Conservation (phyloP, 2,329 filamentous ascomycete species). For the Ambrosiella cleistominuta region DNA sequence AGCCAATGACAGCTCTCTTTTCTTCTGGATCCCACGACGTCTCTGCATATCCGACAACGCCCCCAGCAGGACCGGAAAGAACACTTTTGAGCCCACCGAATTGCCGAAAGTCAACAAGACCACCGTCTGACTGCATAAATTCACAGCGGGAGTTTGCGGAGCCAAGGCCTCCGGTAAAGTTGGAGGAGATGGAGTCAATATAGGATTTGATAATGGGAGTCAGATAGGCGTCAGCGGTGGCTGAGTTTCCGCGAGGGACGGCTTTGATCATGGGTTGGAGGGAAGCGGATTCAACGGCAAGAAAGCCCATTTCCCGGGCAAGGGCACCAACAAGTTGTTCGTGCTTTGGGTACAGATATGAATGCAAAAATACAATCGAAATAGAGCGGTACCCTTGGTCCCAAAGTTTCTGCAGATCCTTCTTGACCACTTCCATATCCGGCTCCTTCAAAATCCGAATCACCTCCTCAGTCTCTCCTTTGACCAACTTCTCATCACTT, state of each 20-base stretch:
- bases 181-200: slow-evolving; percentile 23
- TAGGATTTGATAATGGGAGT: slow-evolving; percentile 26
- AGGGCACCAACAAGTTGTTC: slow-evolving; percentile 61
- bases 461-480: slow-evolving; percentile 49
- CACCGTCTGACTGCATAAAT: slow-evolving; percentile 85
- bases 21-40: slow-evolving; percentile 77
- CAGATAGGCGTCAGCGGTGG: slow-evolving; percentile 27
- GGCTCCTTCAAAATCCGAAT: slow-evolving; percentile 48
- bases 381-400: slow-evolving; percentile 57
- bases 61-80: slow-evolving; percentile 77
- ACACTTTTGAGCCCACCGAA: slow-evolving; percentile 79
- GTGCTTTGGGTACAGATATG: slow-evolving; percentile 78
- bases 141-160: slow-evolving; percentile 75
- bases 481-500: slow-evolving; percentile 57
- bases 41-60: slow-evolving; percentile 80
- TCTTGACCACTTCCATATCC: slow-evolving; percentile 32
- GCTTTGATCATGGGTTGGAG: slow-evolving; percentile 27
- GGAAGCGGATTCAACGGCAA: slow-evolving; percentile 18
- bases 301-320: slow-evolving; percentile 54
- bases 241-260: slow-evolving; percentile 27
- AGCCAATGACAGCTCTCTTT: slow-evolving; percentile 74
- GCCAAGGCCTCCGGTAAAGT: slow-evolving; percentile 62
- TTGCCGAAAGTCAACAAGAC: slow-evolving; percentile 53
- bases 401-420: slow-evolving; percentile 41
- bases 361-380: slow-evolving; percentile 81